These are phyloP conservation scores for Helianthus tuberosus DNA, from an alignment of 129 eudicot genomes.

Conservation along the genomic window DNA sequence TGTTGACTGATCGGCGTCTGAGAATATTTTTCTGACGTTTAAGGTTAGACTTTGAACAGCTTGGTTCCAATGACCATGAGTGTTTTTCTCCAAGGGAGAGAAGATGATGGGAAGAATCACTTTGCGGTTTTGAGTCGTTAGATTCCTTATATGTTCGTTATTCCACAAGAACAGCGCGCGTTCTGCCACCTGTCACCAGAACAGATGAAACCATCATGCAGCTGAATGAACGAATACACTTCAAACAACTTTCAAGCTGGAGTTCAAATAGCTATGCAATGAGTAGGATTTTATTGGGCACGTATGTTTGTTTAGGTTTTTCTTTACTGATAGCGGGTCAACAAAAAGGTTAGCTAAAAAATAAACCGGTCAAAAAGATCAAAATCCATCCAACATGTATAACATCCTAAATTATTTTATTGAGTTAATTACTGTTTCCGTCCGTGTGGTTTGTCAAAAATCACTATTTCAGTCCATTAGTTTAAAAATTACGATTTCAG, in stretches of 20 bases:
- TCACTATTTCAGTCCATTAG: too few relatives aligned
- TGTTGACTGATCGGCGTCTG: conserved; percentile 49
- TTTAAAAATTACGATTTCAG: too few relatives aligned
- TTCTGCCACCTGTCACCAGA: conserved; percentile 56
- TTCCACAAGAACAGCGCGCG: conserved; percentile 63
- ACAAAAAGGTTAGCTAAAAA: not conserved
- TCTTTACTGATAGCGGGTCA: not conserved
- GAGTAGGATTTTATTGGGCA: too few relatives aligned
- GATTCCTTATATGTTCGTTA: conserved; percentile 59
- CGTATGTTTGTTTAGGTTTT: not conserved
- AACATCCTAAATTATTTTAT: too few relatives aligned
- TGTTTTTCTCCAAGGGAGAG: conserved; percentile 57
- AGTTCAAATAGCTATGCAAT: too few relatives aligned
- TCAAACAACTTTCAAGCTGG: not conserved
- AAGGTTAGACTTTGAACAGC: conserved; percentile 64
- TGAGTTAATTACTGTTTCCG: too few relatives aligned
- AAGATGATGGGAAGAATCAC: conserved; percentile 59
- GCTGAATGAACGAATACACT: not conserved
- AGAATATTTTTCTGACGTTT: conserved; percentile 55
- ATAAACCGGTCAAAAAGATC: not conserved
- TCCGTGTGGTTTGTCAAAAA: too few relatives aligned
- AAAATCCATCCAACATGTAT: not conserved
- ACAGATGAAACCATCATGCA: not conserved
- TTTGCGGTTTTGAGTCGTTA: conserved; percentile 50
- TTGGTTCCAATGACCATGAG: conserved; percentile 60